Evolutionary conservation across 108 stramenopile species (phyloP).

Genomic region (Mayamaea pseudoterrestris): DNA sequence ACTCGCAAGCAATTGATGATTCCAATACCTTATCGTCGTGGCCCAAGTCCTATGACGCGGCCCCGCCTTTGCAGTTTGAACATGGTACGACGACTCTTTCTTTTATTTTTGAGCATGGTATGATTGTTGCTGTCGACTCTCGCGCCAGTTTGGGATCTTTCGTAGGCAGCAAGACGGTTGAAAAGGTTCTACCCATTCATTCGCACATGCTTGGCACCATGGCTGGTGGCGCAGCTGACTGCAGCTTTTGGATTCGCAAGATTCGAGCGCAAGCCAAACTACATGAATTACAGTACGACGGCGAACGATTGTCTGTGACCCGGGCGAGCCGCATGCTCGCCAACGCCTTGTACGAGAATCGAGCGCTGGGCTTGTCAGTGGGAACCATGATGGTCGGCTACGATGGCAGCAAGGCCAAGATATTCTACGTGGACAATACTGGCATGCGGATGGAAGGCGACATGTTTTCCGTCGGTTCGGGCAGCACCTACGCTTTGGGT

Average conservation of each 20-base stretch:
- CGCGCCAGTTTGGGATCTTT: constrained; percentile 83
- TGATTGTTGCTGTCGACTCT: constrained; percentile 77
- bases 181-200: constrained; percentile 79
- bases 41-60: constrained; percentile 7
- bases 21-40: neutral
- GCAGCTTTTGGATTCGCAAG: constrained; percentile 70
- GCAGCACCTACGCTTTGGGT: constrained; percentile 79
- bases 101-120: constrained; percentile 75
- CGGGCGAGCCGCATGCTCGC: constrained; percentile 61
- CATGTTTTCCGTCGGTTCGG: constrained; percentile 77
- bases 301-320: constrained; percentile 55
- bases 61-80: constrained; percentile 68
- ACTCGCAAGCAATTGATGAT: too few species aligned
- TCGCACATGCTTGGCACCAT: constrained; percentile 74
- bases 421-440: constrained; percentile 79
- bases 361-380: constrained; percentile 44
- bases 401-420: constrained; percentile 9
- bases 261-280: constrained; percentile 49
- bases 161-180: constrained; percentile 72
- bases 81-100: constrained; percentile 85
- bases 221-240: constrained; percentile 88
- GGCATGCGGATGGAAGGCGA: constrained; percentile 70
- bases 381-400: constrained; percentile 88
- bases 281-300: constrained; percentile 41
- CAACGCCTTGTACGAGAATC: constrained; percentile 45